Evolutionary conservation across 805 yeast genomes (phyloP), one percentile per base, ranked within the genome.

Genomic region (Saccharomycopsis sp.): DNA sequence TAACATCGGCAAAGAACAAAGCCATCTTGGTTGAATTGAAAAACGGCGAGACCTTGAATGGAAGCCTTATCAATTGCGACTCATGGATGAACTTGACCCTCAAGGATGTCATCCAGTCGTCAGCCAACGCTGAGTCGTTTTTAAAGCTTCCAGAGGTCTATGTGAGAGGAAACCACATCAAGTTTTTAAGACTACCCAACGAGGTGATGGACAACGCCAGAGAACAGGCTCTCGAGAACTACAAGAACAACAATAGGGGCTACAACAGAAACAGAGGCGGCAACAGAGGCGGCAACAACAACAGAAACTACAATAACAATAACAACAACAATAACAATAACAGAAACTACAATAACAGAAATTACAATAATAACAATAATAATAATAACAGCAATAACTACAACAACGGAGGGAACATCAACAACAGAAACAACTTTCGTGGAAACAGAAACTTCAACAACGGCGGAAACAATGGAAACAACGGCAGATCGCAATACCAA

Each of bases 41-140:
- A 71, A 84, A 87, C 57, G 97, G 98, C 37, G 97, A 89, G 66
- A 84, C 92, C 8, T 76, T 91, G 53, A 87, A 86, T 66, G 99
- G 99, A 54, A 81, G 80, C 57, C 76, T 94, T 60, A 81, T 83
- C 57, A 87, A 89, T 67, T 90, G 96, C 65, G 99, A 94, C 70
- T 84, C 89, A 46, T 89, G 95, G 91, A 94, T 94, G 99, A 94
- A 94, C 70, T 76, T 94, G 63, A 88, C 96, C 1, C 76, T 94
- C 56, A 78, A 78, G 37, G 84, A 91, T 62, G 97, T 86, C 15
- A 80, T 84, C 52, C 87, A 84, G 67, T 79, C 84, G 15, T 81
- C 82, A 64, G 75, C 82, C 48, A 75, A 78, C 63, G 92, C 88
- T 44, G 83, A 80, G 62, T 75, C 75, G 56, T 87, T 81, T 69